Base-by-base conservation (phyloP, 306 rosid species). In the apple (Malus domestica) region DNA sequence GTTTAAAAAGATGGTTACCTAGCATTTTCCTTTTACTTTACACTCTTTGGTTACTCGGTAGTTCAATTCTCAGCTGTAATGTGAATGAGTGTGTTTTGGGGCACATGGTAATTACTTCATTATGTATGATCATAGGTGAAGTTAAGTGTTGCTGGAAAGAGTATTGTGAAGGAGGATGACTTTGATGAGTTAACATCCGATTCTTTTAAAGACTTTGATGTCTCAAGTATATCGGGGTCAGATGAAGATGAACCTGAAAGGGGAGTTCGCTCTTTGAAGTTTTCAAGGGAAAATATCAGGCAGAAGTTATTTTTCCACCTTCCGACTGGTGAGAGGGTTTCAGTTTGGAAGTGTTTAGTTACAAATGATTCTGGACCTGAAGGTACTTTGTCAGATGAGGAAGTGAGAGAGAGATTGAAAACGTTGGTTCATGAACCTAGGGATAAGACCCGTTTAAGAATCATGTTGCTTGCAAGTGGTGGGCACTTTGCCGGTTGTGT, bases 401-500 rank as follows among this genome's bases (percentile, higher is more conserved):
- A 89, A 75, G 81, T 87, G 83, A 65, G 78, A 20, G 85, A 79
- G 78, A 89, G 87, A 85, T 77, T 95, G 86, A 85, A 86, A 76
- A 82, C 71, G 68, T 67, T 92, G 85, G 80, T 82, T 23, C 30
- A 58, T 42, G 97, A 90, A 78, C 88, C 93, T 19, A 90, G 96
- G 78, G 90, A 90, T 73, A 86, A 82, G 10, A 85, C 89, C 60
- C 80, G 8, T 67, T 83, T 92, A 75, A 86, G 97, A 84, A 85
- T 95, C 8, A 89, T 95, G 81, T 79, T 95, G 80, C 97, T 95
- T 81, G 97, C 88, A 11, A 90, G 97, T 3, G 98, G 97, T 67
- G 98, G 98, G 62, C 97, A 95, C 80, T 95, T 95, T 72, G 98
- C 92, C 0, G 97, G 97, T 18, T 90, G 98, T 81, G 97, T 95